Evolutionary conservation across 1,284 basidiomycete genomes (phyloP).

Genomic region (Naganishia sp.): DNA sequence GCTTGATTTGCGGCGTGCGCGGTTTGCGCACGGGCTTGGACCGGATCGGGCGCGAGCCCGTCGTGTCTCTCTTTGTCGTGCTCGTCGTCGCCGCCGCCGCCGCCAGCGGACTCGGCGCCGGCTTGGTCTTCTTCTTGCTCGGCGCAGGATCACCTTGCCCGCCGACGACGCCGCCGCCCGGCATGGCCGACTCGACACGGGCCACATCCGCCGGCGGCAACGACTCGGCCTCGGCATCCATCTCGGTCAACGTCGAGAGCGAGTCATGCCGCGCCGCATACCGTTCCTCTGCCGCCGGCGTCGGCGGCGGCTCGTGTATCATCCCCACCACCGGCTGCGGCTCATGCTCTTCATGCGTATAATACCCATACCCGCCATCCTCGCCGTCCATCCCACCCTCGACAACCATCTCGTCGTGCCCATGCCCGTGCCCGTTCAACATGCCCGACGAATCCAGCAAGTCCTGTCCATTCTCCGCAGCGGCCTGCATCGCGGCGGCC

Average conservation of each 20-base stretch:
- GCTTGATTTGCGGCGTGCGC: slow-evolving; percentile 22
- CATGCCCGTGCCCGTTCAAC: slow-evolving; percentile 4
- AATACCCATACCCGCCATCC: slow-evolving; percentile 13
- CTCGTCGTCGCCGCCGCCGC: not conserved
- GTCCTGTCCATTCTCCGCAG: slow-evolving; percentile 23
- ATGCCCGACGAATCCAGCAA: slow-evolving; percentile 15
- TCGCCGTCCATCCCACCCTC: slow-evolving; percentile 8
- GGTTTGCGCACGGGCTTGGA: slow-evolving; percentile 19
- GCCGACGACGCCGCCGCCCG: not conserved
- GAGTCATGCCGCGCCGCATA: slow-evolving; percentile 17
- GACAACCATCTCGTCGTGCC: slow-evolving; percentile 7
- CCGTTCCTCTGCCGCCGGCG: not conserved
- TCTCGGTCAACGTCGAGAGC: slow-evolving; percentile 19
- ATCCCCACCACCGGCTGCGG: not conserved
- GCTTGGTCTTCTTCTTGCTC: slow-evolving; percentile 10
- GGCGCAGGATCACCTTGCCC: not conserved
- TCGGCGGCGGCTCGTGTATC: not conserved
- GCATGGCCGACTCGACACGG: not conserved
- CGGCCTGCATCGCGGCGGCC: slow-evolving; percentile 22
- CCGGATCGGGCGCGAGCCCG: not conserved
- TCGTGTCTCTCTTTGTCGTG: no score
- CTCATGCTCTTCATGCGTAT: slow-evolving; percentile 8
- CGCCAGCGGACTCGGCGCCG: slow-evolving; percentile 1
- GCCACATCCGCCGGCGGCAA: slow-evolving; percentile 6
- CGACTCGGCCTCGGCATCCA: slow-evolving; percentile 16